These are phyloP conservation scores for Colletotrichum viniferum DNA, from an alignment of 2,329 filamentous ascomycete species.

Conservation along the genomic window DNA sequence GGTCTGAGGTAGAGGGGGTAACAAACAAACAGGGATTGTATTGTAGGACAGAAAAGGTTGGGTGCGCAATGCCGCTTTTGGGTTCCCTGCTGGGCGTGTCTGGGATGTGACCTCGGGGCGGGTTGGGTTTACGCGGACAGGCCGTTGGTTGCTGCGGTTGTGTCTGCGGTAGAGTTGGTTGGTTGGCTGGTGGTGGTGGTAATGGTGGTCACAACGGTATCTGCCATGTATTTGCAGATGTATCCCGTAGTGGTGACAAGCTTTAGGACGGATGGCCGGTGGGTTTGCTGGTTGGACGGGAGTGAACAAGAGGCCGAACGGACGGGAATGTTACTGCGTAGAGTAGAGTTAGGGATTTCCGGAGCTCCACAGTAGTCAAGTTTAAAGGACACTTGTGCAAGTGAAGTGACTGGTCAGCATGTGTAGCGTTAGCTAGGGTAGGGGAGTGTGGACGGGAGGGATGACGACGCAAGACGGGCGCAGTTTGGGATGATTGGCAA, in stretches of 20 bases:
- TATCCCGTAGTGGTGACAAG: not conserved
- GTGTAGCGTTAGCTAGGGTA: not conserved
- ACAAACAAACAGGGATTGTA: too few species aligned
- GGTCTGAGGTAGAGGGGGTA: too few species aligned
- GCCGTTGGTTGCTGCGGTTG: not conserved
- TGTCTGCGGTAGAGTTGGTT: not conserved
- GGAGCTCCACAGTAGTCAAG: not conserved
- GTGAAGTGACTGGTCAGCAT: not conserved
- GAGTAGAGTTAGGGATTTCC: conserved; percentile 6
- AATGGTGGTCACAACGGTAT: not conserved
- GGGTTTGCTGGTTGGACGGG: not conserved
- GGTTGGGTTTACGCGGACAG: not conserved
- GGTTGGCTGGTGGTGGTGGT: not conserved
- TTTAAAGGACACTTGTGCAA: not conserved
- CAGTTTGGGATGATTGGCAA: not conserved
- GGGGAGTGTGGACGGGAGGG: not conserved
- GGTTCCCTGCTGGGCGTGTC: not conserved
- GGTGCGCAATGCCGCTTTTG: not conserved
- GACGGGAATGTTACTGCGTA: not conserved
- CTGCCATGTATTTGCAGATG: not conserved
- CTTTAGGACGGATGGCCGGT: not conserved
- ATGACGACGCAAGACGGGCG: conserved; percentile 15
- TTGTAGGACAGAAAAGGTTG: not conserved
- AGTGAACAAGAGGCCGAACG: not conserved
- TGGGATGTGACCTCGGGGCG: conserved; percentile 1